Conservation (phyloP, 768 basidiomycete species). For the Hygrocybe punicea region DNA sequence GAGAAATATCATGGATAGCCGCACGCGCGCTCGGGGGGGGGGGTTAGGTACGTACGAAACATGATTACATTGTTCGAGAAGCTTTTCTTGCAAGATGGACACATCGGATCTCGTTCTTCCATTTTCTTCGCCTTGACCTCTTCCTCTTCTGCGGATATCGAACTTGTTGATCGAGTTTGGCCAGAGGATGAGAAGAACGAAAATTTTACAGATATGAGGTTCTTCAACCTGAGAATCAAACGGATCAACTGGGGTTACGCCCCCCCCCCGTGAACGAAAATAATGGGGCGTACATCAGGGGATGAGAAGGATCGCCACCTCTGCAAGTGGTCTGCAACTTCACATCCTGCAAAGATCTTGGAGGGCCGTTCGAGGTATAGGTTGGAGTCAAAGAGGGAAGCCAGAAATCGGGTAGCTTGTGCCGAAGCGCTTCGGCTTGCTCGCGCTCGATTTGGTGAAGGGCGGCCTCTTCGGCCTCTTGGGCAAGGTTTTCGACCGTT, state of each 20-base stretch:
- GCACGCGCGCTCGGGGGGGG: too few relatives aligned
- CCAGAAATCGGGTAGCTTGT: conserved; percentile 97
- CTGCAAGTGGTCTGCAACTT: conserved; percentile 88
- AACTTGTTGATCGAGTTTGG: conserved; percentile 37
- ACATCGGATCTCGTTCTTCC: conserved; percentile 67
- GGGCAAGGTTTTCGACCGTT: conserved; percentile 64
- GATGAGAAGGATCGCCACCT: conserved; percentile 74
- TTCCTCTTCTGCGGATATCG: conserved; percentile 36
- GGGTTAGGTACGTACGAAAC: conserved; percentile 55
- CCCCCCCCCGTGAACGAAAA: neutral
- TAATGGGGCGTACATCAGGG: conserved; percentile 57
- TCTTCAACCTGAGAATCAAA: conserved; percentile 62
- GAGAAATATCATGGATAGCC: too few relatives aligned
- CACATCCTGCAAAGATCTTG: conserved; percentile 68
- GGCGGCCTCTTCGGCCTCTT: conserved; percentile 87
- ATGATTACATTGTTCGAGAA: conserved; percentile 75
- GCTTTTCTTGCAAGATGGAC: conserved; percentile 82
- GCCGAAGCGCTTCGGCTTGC: conserved; percentile 77
- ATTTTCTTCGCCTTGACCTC: conserved; percentile 40
- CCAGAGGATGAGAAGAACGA: conserved; percentile 47
- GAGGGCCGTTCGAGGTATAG: conserved; percentile 58
- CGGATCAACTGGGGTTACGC: conserved; percentile 5
- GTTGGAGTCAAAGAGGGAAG: conserved; percentile 89
- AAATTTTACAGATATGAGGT: conserved; percentile 78
- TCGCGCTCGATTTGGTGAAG: conserved; percentile 78